Conservation (phyloP, 1,284 basidiomycete genomes). For the Sanghuangporus baumii region DNA sequence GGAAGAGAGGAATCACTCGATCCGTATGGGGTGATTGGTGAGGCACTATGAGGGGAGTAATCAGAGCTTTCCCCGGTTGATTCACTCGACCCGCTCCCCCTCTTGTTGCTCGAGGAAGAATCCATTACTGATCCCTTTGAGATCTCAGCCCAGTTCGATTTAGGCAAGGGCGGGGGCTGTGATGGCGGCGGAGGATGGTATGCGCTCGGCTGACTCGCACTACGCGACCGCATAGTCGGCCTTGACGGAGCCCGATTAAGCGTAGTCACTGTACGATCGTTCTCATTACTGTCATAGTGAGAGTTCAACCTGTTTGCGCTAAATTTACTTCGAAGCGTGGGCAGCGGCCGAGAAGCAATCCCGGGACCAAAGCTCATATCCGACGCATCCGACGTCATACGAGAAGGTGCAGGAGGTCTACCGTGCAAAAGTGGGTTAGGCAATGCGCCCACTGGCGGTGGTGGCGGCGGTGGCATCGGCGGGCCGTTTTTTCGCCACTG, state of each 20-base stretch:
- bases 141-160: slow-evolving; percentile 47
- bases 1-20: slow-evolving; percentile 73
- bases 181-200: slow-evolving; percentile 46
- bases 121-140: slow-evolving; percentile 46
- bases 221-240: slow-evolving; percentile 53
- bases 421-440: slow-evolving; percentile 21
- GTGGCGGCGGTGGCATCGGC: slow-evolving; percentile 20
- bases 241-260: slow-evolving; percentile 24
- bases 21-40: slow-evolving; percentile 80
- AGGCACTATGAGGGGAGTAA: slow-evolving; percentile 74
- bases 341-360: slow-evolving; percentile 35
- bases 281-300: slow-evolving; percentile 40
- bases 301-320: slow-evolving; percentile 59
- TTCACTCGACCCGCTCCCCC: slow-evolving; percentile 75
- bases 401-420: slow-evolving; percentile 40
- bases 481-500: slow-evolving; percentile 49
- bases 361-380: slow-evolving; percentile 48
- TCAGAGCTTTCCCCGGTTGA: slow-evolving; percentile 74
- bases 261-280: slow-evolving; percentile 10
- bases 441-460: slow-evolving; percentile 19
- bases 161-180: slow-evolving; percentile 54
- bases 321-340: slow-evolving; percentile 61
- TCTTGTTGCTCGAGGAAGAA: slow-evolving; percentile 42
- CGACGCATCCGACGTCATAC: slow-evolving; percentile 44
- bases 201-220: slow-evolving; percentile 68